These are phyloP conservation scores for Peniophora sp. DNA, from an alignment of 1,284 basidiomycete species.

Conservation along the genomic window DNA sequence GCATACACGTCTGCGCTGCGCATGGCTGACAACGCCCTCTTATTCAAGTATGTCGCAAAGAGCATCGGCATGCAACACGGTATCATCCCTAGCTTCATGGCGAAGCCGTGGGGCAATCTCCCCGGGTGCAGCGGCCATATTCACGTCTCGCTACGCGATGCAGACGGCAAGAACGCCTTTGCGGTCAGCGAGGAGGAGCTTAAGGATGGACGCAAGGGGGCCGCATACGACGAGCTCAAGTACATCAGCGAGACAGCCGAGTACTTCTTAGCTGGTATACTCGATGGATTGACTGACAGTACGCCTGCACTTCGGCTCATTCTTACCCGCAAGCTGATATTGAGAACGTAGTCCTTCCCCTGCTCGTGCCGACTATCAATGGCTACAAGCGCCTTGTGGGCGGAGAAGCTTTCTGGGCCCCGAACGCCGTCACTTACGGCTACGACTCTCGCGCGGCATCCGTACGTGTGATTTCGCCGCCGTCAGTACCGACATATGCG, in stretches of 20 bases:
- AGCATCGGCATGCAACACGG: conserved; percentile 86
- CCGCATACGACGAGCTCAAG: conserved; percentile 75
- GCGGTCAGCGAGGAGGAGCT: conserved; percentile 57
- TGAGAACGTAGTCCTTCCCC: neutral
- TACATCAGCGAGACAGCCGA: conserved; percentile 83
- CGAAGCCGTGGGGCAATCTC: conserved; percentile 91
- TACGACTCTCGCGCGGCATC: conserved; percentile 93
- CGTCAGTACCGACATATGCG: conserved; percentile 70
- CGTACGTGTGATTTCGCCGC: conserved; percentile 86
- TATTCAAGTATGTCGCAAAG: conserved; percentile 93
- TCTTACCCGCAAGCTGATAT: conserved; percentile 8
- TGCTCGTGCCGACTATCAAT: conserved; percentile 91
- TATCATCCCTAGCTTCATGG: conserved; percentile 95
- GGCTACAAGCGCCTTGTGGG: conserved; percentile 96
- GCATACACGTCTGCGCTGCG: conserved; percentile 78
- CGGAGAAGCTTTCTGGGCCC: conserved; percentile 94
- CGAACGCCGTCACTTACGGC: conserved; percentile 88
- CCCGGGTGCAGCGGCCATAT: conserved; percentile 92
- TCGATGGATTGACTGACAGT: conserved; percentile 88
- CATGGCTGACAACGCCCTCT: conserved; percentile 91
- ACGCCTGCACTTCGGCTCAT: conserved; percentile 15
- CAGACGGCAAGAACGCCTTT: conserved; percentile 72
- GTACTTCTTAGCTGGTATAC: conserved; percentile 86
- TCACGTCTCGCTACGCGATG: conserved; percentile 80
- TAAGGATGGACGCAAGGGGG: conserved; percentile 53